These are phyloP conservation scores for Gloeostereum incarnatum DNA, from an alignment of 768 basidiomycete genomes.

Conservation along the genomic window DNA sequence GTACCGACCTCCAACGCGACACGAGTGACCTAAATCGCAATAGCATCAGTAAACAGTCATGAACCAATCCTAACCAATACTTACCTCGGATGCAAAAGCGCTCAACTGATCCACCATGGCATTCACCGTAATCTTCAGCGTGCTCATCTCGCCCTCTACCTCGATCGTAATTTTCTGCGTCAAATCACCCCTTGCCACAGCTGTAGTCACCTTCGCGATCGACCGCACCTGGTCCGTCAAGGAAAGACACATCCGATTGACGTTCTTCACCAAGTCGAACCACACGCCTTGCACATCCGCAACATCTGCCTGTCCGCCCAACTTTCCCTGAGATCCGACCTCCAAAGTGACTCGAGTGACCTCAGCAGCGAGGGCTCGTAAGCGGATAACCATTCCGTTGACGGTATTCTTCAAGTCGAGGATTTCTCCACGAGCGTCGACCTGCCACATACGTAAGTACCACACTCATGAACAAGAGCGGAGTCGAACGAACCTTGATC, in stretches of 20 bases:
- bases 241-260: constrained; percentile 76
- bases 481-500: no score
- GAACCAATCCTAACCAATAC: constrained; percentile 33
- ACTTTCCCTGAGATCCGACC: constrained; percentile 82
- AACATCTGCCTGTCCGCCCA: constrained; percentile 83
- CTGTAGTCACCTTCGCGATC: constrained; percentile 80
- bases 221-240: constrained; percentile 64
- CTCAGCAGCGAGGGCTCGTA: constrained; percentile 60
- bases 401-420: constrained; percentile 66
- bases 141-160: constrained; percentile 81
- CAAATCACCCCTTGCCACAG: constrained; percentile 85
- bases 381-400: constrained; percentile 48
- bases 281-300: constrained; percentile 91
- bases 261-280: constrained; percentile 74
- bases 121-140: constrained; percentile 79
- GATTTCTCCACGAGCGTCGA: constrained; percentile 87
- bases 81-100: constrained; percentile 79
- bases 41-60: background rate
- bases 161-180: constrained; percentile 91
- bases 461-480: no score
- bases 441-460: no score
- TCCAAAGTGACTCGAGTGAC: constrained; percentile 80
- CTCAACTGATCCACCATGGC: constrained; percentile 92
- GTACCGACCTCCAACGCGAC: constrained; percentile 88
- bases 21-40: constrained; percentile 32